Evolutionary conservation across 2,329 filamentous ascomycete species (phyloP).

Genomic region (Fusarium sp.): DNA sequence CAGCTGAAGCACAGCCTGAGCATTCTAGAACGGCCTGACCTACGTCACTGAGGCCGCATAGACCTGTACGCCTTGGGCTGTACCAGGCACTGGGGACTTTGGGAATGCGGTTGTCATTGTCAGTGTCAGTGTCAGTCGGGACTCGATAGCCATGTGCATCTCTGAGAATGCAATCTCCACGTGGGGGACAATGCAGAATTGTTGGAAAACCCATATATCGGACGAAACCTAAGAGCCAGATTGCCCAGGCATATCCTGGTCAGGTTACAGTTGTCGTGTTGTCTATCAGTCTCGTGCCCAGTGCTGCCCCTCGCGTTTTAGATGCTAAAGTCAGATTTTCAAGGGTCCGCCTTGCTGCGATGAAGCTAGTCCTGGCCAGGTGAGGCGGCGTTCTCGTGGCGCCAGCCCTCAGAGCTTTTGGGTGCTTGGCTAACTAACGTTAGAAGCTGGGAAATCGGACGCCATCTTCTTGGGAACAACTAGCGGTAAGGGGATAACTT

Average conservation of each 20-base stretch:
- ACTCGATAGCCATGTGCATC: conserved; percentile 11
- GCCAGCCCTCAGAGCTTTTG: conserved; percentile 16
- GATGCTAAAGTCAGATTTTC: conserved; percentile 24
- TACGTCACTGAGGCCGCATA: conserved; percentile 43
- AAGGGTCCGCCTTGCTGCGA: conserved; percentile 37
- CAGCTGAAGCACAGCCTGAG: conserved; percentile 31
- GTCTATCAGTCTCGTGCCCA: conserved; percentile 24
- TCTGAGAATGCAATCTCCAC: not conserved
- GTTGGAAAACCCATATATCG: conserved; percentile 12
- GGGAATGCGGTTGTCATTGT: conserved; percentile 9
- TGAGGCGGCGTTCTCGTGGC: conserved; percentile 34
- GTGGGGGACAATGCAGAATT: conserved; percentile 19
- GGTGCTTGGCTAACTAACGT: conserved; percentile 17
- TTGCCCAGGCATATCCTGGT: conserved; percentile 11
- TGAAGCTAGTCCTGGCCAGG: conserved; percentile 25
- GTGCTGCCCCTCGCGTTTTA: conserved; percentile 33
- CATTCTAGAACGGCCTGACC: conserved; percentile 45
- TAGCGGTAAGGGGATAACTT: conserved; percentile 42
- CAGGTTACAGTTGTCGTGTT: conserved; percentile 14
- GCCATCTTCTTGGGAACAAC: conserved; percentile 38
- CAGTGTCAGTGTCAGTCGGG: not conserved
- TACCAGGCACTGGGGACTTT: conserved; percentile 13
- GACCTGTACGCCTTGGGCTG: conserved; percentile 8
- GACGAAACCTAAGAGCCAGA: conserved; percentile 5
- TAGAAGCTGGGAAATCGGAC: conserved; percentile 29